Evolutionary conservation across 2,329 filamentous ascomycete species (phyloP), one percentile per base, ranked within the genome.

Genomic region (Aaosphaeria pasadenensis): DNA sequence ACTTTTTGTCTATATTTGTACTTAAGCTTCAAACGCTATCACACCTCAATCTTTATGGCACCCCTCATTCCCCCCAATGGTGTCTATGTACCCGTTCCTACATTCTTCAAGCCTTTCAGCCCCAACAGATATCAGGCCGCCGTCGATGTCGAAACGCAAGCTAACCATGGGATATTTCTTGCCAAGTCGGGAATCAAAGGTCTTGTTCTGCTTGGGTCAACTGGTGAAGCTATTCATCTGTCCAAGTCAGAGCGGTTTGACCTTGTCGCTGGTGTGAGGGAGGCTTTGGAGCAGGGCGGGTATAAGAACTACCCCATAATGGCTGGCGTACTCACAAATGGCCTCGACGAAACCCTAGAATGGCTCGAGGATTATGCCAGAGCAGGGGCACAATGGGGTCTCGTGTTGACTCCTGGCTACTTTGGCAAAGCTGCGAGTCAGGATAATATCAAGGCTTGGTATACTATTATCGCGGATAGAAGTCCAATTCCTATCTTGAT

Each of bases 361-460:
- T 75, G 81, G 70, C 73, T 85, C 42, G 66, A 74, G 39, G 79
- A 79, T 46, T 79, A 79, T 42, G 74, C 77, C 53, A 74, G 78
- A 39, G 80, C 82, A 3, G 82, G 83, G 32, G 78, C 81, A 11
- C 77, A 82, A 53, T 85, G 79, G 73, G 84, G 82, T 24, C 71
- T 87, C 49, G 80, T 83, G 33, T 75, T 87, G 40, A 80, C 81
- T 38, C 84, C 83, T 0, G 83, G 83, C 0, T 87, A 87, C 64
- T 87, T 87, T 65, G 83, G 82, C 2, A 69, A 74, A 0, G 77
- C 77, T 2, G 80, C 76, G 29, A 79, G 71, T 40, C 82, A 86
- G 64, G 76, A 80, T 43, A 81, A 81, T 4, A 74, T 87, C 17
- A 72, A 76, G 51, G 75, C 78, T 59, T 87, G 83, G 83, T 87